Base-by-base conservation (phyloP, 495 filamentous ascomycete species). In the Trichoderma erinaceum region DNA sequence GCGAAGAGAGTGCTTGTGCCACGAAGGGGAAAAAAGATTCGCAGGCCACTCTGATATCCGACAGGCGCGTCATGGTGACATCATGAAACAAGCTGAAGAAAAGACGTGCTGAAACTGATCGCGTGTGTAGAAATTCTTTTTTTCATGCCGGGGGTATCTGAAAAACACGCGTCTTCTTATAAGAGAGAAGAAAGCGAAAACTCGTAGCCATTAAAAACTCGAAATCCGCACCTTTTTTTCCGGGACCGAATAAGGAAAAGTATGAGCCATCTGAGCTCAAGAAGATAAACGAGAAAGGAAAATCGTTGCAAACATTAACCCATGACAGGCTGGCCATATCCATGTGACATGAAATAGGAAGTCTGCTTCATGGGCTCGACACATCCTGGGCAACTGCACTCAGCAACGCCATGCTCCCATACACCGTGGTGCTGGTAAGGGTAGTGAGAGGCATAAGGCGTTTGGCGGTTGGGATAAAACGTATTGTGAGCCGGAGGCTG, bases 301-400 rank as follows among this genome's bases (percentile, higher is more conserved):
- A 61, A 61, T 61, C 56, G 56, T 61, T 35, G 32, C n/a, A 61
- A 61, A 63, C 4, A 48, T 80, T 79, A 89, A 29, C 85, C 87
- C 70, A 84, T 84, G 27, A 89, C 87, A 27, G 90, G 80, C 76
- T 90, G 90, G 23, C 87, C 77, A 71, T 87, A 92, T 61, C 80
- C 79, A 64, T 82, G 83, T 63, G 82, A 79, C 73, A 84, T 85
- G 72, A 92, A 86, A 73, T 92, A 91, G 21, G 84, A 77, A 44
- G 86, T 84, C 38, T 87, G 75, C 68, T 88, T 85, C 69, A 85
- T 73, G 66, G 75, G 88, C 32, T 74, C 73, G 21, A 80, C 77
- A 76, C 91, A 94, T 66, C 86, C 85, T 63, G 79, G 74, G 75
- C 91, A 95, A 68, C 80, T 83, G 74, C 90, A 95, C 23, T 88